Conservation (phyloP, 371 early-diverging fungal species). For the Mortierella polycephala region DNA sequence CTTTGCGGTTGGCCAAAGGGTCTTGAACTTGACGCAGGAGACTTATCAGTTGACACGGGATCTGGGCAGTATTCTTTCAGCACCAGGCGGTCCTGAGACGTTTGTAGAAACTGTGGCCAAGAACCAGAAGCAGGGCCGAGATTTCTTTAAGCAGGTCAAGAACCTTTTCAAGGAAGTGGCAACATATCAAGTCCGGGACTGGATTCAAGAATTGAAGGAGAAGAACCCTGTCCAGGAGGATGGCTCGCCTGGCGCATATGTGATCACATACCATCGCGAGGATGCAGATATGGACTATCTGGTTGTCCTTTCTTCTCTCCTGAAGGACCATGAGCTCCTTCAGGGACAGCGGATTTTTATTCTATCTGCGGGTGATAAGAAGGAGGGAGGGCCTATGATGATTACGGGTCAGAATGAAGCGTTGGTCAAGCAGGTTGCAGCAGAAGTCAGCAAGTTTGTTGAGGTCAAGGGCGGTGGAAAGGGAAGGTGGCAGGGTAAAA, state of each 20-base stretch:
- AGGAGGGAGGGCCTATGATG: conserved; percentile 65
- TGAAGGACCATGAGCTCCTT: conserved; percentile 56
- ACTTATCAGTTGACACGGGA: conserved; percentile 61
- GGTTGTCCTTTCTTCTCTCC: conserved; percentile 38
- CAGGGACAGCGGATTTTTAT: conserved; percentile 55
- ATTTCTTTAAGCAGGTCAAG: conserved; percentile 58
- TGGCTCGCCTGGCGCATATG: conserved; percentile 10
- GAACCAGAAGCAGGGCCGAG: conserved; percentile 57
- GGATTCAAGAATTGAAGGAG: conserved; percentile 54
- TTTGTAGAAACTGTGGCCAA: conserved; percentile 69
- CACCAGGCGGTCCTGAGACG: conserved; percentile 62
- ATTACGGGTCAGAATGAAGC: conserved; percentile 59
- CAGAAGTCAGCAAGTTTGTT: conserved; percentile 49
- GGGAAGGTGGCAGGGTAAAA: conserved; percentile 75
- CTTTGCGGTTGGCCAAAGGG: conserved; percentile 76
- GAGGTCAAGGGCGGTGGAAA: conserved; percentile 73
- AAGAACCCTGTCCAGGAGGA: conserved; percentile 12
- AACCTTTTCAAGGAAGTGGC: conserved; percentile 64
- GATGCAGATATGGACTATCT: conserved; percentile 73
- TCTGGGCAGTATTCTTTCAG: conserved; percentile 64
- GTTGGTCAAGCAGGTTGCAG: conserved; percentile 59
- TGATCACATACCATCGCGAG: conserved; percentile 62
- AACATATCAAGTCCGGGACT: conserved; percentile 54
- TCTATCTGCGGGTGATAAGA: conserved; percentile 62
- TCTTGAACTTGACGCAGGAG: conserved; percentile 60